Conservation (phyloP, 2,329 filamentous ascomycete genomes). For the Penicillium polonicum region DNA sequence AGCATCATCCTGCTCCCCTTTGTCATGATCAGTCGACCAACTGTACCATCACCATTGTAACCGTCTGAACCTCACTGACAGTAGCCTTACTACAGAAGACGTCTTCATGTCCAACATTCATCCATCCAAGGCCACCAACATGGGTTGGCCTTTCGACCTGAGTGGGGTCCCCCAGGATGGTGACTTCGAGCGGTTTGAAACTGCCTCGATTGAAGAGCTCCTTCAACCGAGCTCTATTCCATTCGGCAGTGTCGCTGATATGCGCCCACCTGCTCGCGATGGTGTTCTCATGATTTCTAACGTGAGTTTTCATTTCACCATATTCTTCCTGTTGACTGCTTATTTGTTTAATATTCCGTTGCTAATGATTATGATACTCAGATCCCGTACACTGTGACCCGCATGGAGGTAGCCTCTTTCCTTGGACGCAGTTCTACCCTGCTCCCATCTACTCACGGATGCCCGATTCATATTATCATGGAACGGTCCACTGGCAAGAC, state of each 20-base stretch:
- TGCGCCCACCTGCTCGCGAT: not conserved
- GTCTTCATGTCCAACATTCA: fast-evolving
- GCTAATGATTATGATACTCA: conserved; percentile 6
- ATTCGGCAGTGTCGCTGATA: not conserved
- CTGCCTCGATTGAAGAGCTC: not conserved
- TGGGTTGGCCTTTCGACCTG: not conserved
- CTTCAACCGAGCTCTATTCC: not conserved
- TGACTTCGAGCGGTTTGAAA: not conserved
- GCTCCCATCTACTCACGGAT: conserved; percentile 40
- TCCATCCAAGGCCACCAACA: not conserved
- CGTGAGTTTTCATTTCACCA: not conserved
- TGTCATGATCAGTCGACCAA: not conserved
- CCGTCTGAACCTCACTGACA: not conserved
- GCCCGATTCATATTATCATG: conserved; percentile 57
- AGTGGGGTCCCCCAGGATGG: not conserved
- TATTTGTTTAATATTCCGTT: not conserved
- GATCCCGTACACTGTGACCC: conserved; percentile 54
- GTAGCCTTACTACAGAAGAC: not conserved
- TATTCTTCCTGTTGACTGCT: conserved; percentile 5
- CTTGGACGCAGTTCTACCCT: conserved; percentile 46
- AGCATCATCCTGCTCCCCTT: not conserved
- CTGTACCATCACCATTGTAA: not conserved
- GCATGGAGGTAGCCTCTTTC: conserved; percentile 50
- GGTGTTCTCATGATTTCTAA: conserved; percentile 6
- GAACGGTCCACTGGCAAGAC: conserved; percentile 58